phyloP scores from a whole-genome alignment of 805 yeast genomes.

The Helenozyma rhizophorensis region DNA sequence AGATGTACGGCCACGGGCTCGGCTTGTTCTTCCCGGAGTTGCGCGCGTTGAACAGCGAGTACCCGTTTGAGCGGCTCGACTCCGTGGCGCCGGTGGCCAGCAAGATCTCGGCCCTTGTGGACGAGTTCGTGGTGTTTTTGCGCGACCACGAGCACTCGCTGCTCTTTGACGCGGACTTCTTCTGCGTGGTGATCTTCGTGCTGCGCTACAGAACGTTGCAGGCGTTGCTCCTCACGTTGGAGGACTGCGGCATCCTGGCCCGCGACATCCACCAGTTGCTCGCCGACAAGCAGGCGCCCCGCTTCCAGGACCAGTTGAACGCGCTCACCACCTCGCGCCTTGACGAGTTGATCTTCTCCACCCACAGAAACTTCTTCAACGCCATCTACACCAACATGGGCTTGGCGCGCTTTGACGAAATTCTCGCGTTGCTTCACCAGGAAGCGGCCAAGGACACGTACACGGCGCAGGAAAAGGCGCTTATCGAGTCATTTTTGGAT shows the following conservation, averaged over 20 bases:
- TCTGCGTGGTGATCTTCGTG: conserved; percentile 3
- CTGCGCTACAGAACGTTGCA: conserved; percentile 5
- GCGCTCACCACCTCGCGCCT: neutral
- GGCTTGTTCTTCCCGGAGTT: conserved; percentile 7
- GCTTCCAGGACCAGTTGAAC: neutral
- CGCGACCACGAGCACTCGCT: neutral
- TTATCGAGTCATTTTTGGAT: neutral
- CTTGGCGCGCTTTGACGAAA: neutral
- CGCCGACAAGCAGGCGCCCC: neutral
- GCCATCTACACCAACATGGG: conserved; percentile 1
- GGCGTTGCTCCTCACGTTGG: neutral
- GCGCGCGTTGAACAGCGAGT: conserved; percentile 2
- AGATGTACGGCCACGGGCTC: conserved; percentile 1
- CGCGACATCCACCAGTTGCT: conserved; percentile 1
- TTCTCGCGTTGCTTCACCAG: conserved; percentile 1
- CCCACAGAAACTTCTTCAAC: conserved; percentile 3
- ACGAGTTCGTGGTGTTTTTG: conserved; percentile 3
- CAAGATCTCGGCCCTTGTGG: conserved; percentile 2
- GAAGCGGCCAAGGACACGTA: neutral
- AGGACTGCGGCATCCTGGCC: neutral
- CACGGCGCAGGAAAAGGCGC: neutral
- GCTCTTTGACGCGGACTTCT: conserved; percentile 1
- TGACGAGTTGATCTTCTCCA: conserved; percentile 1
- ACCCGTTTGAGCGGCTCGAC: conserved; percentile 1
- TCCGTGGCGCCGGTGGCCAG: conserved; percentile 3